Percentiles rank a stretch among this genome's conserved stretches.
These are phyloP conservation scores for Podaxis sp. DNA, from an alignment of 768 basidiomycete species.

Conservation along the genomic window DNA sequence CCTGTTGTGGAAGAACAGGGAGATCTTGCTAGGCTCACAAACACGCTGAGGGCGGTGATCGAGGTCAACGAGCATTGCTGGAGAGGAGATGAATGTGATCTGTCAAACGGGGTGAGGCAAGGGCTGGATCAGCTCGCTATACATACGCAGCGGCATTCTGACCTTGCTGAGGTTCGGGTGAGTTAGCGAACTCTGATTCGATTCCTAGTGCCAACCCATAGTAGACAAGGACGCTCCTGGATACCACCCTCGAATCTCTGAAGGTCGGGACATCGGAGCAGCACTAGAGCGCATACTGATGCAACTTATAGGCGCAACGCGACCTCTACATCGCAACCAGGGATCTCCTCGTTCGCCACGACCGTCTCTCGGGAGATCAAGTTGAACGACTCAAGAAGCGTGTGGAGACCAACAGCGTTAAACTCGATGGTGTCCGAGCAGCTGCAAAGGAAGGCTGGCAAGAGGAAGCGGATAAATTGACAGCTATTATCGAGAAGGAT, in stretches of 20 bases:
- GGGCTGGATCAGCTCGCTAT: constrained; percentile 69
- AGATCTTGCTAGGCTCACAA: constrained; percentile 80
- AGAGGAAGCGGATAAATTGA: constrained; percentile 77
- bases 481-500: constrained; percentile 78
- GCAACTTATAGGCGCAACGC: constrained; percentile 41
- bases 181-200: constrained; percentile 23
- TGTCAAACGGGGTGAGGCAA: constrained; percentile 73
- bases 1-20: constrained; percentile 51
- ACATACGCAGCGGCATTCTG: constrained; percentile 71
- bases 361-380: constrained; percentile 85
- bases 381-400: constrained; percentile 88
- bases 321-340: constrained; percentile 86
- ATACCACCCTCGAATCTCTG: constrained; percentile 72
- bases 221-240: constrained; percentile 64
- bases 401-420: constrained; percentile 72
- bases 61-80: constrained; percentile 83
- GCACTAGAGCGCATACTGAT: neutral
- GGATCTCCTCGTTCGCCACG: constrained; percentile 84
- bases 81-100: constrained; percentile 79
- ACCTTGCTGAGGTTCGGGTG: constrained; percentile 73
- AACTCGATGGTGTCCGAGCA: constrained; percentile 71
- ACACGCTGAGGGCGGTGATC: constrained; percentile 73
- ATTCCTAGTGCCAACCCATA: constrained; percentile 7
- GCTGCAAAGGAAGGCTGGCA: constrained; percentile 83
- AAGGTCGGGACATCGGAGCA: constrained; percentile 49